A percentile compares a stretch with the other conserved stretches of the same genome.
These are phyloP conservation scores for Kodamaea arcana DNA, from an alignment of 1,139 yeast genomes.

Conservation along the genomic window DNA sequence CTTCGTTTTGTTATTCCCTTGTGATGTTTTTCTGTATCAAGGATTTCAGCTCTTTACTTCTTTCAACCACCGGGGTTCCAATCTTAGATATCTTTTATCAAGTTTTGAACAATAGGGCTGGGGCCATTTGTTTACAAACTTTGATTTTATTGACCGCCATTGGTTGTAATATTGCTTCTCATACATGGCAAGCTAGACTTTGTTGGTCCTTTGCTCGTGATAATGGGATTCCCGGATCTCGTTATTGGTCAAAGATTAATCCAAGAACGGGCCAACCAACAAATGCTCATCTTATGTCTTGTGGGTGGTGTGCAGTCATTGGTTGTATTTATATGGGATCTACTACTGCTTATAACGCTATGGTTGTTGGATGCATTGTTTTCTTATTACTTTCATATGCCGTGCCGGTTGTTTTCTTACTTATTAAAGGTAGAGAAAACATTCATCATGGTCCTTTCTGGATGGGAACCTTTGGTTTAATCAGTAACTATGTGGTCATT, in stretches of 20 bases:
- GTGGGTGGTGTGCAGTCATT: slow-evolving; percentile 32
- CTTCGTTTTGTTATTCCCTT: slow-evolving; percentile 37
- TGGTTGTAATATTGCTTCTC: slow-evolving; percentile 41
- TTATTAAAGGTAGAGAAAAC: slow-evolving; percentile 33
- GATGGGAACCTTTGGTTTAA: slow-evolving; percentile 33
- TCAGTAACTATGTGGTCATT: slow-evolving; percentile 22
- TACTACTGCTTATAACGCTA: slow-evolving; percentile 40
- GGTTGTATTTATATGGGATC: slow-evolving; percentile 43
- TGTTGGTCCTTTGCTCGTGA: slow-evolving; percentile 36
- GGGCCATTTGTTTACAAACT: slow-evolving; percentile 34
- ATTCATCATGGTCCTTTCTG: slow-evolving; percentile 46
- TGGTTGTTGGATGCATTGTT: slow-evolving; percentile 35
- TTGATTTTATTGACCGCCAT: slow-evolving; percentile 36
- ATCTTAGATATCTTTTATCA: slow-evolving; percentile 40
- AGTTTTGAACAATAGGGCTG: slow-evolving; percentile 32
- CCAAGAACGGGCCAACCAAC: slow-evolving; percentile 30
- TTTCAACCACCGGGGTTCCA: slow-evolving; percentile 36
- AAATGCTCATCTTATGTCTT: slow-evolving; percentile 34
- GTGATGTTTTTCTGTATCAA: slow-evolving; percentile 41
- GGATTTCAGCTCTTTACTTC: slow-evolving; percentile 27
- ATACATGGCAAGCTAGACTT: slow-evolving; percentile 38
- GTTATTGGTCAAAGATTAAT: slow-evolving; percentile 30
- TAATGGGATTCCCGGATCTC: slow-evolving; percentile 38
- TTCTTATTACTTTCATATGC: slow-evolving; percentile 33
- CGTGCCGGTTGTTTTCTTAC: slow-evolving; percentile 30